Evolutionary conservation across 1,284 basidiomycete species (phyloP).

Genomic region (Irpex sp.): DNA sequence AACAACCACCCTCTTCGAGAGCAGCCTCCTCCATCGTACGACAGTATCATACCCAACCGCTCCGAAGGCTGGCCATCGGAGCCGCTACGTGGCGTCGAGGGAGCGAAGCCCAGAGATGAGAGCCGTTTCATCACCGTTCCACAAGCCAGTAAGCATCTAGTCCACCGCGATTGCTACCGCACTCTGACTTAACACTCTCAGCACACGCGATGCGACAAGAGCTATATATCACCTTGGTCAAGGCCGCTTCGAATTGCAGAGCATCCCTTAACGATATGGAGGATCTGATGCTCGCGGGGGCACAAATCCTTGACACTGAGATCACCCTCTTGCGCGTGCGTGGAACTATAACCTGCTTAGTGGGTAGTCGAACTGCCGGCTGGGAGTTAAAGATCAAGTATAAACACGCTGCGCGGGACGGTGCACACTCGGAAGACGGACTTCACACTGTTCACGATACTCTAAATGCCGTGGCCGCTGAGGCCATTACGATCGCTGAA

Average conservation of each 20-base stretch:
- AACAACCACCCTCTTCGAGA: neutral
- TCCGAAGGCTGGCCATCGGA: neutral
- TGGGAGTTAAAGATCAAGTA: neutral
- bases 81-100: neutral
- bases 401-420: neutral
- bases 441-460: neutral
- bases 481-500: neutral
- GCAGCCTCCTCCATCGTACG: neutral
- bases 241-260: neutral
- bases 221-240: neutral
- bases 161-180: neutral
- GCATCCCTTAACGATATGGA: constrained; percentile 6
- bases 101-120: neutral
- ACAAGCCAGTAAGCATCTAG: neutral
- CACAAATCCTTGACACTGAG: neutral
- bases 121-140: neutral
- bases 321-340: constrained; percentile 1
- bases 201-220: neutral
- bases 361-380: constrained; percentile 2
- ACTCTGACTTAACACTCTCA: neutral
- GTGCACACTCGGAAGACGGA: neutral
- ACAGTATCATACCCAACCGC: neutral
- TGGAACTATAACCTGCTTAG: neutral
- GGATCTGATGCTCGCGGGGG: neutral
- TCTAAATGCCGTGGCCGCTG: neutral